These are phyloP conservation scores for Myriosclerotinia duriaeana DNA, from an alignment of 2,329 filamentous ascomycete genomes.

Conservation along the genomic window DNA sequence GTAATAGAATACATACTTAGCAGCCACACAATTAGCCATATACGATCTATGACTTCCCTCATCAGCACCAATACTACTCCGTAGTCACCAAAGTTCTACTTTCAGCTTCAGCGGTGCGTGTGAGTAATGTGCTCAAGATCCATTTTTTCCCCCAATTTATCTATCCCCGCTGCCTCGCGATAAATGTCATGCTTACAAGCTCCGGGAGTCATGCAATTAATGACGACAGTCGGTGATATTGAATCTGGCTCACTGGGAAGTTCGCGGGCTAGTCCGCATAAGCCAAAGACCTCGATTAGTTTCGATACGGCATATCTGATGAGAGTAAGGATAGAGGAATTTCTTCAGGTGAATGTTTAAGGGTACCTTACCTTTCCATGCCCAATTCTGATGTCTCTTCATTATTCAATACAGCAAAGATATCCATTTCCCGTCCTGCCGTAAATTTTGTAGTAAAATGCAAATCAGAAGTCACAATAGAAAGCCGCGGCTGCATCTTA, in stretches of 20 bases:
- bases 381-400: constrained; percentile 23
- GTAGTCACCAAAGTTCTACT: background rate
- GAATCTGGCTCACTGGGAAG: background rate
- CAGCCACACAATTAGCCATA: constrained; percentile 9
- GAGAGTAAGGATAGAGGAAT: background rate
- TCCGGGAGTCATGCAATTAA: constrained; percentile 20
- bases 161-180: background rate
- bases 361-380: constrained; percentile 13
- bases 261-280: constrained; percentile 10
- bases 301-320: constrained; percentile 24
- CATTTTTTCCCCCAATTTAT: constrained; percentile 8
- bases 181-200: constrained; percentile 22
- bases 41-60: constrained; percentile 13
- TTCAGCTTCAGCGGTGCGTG: constrained; percentile 10
- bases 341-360: background rate
- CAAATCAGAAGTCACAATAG: constrained; percentile 30
- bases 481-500: constrained; percentile 26
- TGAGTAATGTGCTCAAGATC: background rate
- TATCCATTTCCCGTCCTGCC: constrained; percentile 29
- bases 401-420: constrained; percentile 31
- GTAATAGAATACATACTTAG: background rate
- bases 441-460: constrained; percentile 33
- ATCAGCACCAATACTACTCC: constrained; percentile 6
- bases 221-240: constrained; percentile 1
- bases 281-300: constrained; percentile 11